Evolutionary conservation across 2,329 filamentous ascomycete species (phyloP).

Genomic region (Talaromyces sp.): DNA sequence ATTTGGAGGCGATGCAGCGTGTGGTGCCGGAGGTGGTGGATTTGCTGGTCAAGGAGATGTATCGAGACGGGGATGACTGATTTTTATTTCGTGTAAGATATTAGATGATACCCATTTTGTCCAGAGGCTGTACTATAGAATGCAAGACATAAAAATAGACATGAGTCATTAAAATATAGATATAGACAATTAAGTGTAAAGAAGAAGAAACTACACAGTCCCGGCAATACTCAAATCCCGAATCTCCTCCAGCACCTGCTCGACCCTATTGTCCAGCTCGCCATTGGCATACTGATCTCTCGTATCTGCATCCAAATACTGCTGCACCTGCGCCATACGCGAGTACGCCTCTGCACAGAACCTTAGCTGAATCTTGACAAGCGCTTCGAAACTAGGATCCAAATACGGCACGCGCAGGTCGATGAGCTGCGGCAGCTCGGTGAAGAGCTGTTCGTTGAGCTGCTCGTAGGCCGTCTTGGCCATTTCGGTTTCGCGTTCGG

Average conservation of each 20-base stretch:
- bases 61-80: slow-evolving; percentile 37
- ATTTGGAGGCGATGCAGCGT: slow-evolving; percentile 49
- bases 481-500: slow-evolving; percentile 95
- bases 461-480: slow-evolving; percentile 91
- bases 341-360: slow-evolving; percentile 98
- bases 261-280: slow-evolving; percentile 83
- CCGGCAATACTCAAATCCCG: slow-evolving; percentile 88
- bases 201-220: slow-evolving; percentile 47
- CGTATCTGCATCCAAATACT: slow-evolving; percentile 93
- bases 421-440: slow-evolving; percentile 90
- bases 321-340: slow-evolving; percentile 97
- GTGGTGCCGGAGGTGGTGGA: slow-evolving; percentile 46
- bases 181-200: slow-evolving; percentile 3
- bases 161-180: slow-evolving; percentile 5
- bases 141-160: neutral
- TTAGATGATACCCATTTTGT: neutral
- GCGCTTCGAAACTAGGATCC: slow-evolving; percentile 92
- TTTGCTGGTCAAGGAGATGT: slow-evolving; percentile 48
- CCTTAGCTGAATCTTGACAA: slow-evolving; percentile 95
- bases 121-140: neutral
- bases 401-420: slow-evolving; percentile 95
- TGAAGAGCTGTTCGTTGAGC: slow-evolving; percentile 91
- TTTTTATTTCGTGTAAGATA: neutral
- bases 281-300: slow-evolving; percentile 94
- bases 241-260: slow-evolving; percentile 96